Base-by-base conservation (phyloP, 805 yeast species). In the Kluyveromyces aestuarii region DNA sequence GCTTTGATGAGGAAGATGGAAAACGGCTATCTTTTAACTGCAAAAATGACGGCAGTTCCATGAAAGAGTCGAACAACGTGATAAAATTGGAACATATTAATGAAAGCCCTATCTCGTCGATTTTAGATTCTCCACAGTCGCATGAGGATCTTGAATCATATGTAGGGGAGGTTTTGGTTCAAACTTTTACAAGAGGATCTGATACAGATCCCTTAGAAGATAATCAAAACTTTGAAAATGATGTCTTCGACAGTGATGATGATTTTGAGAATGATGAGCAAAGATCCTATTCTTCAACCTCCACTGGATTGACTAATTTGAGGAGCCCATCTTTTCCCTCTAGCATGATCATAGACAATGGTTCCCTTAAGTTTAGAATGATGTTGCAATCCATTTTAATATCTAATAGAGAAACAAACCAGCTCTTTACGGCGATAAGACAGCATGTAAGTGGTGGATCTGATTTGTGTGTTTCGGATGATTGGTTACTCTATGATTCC, bases 401-500 rank as follows among this genome's bases (percentile, higher is more conserved):
- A n/a, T 51, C 57, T 7, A 55, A 61, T 46, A 56, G 61, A 8
- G 55, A 45, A 2, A 53, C 61, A 2, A 54, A 54, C n/a, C 61
- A 60, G 41, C 51, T 60, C 17, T 55, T 50, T 36, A 66, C 70
- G 1, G 69, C 68, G 1, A 62, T 66, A 2, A 60, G 67, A 44
- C 67, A 66, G 46, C 55, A 59, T 8, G 54, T 55, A 37, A 59
- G 57, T 43, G 58, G 56, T 36, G 60, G 62, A 1, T 53, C 56
- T 18, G 56, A 51, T 8, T 68, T 69, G 5, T 56, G 60, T 50
- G 57, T 66, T 37, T 61, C 61, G 14, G 73, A 70, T 44, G 73
- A 71, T 41, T 71, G 75, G 75, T 52, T 71, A 13, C 51, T 71
- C 6, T 71, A 71, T 47, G 75, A 71, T 52, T 59, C 66, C 3